Evolutionary conservation across 805 yeast species (phyloP).

Genomic region (Naumovozyma castellii): DNA sequence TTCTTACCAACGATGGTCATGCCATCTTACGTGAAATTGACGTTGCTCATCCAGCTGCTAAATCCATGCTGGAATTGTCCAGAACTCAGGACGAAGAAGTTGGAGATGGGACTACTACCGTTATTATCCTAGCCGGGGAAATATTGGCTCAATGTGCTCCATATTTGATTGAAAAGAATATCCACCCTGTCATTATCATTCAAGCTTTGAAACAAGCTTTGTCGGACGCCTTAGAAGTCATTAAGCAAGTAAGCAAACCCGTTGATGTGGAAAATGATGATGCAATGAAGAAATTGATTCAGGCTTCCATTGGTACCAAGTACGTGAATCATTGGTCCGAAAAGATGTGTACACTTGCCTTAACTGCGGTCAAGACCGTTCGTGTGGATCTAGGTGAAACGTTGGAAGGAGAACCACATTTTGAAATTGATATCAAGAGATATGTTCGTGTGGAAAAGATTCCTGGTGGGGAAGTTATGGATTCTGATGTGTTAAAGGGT

Average conservation of each 20-base stretch:
- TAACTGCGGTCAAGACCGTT: conserved; percentile 82
- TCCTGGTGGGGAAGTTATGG: conserved; percentile 96
- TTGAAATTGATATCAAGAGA: conserved; percentile 87
- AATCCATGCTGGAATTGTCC: conserved; percentile 92
- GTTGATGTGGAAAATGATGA: conserved; percentile 76
- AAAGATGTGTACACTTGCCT: conserved; percentile 81
- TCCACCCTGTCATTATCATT: conserved; percentile 94
- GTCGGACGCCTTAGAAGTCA: conserved; percentile 80
- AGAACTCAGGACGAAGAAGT: conserved; percentile 98
- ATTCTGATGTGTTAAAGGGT: conserved; percentile 81
- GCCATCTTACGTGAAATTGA: conserved; percentile 96
- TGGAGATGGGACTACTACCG: conserved; percentile 98
- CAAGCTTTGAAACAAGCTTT: conserved; percentile 88
- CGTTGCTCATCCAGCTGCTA: conserved; percentile 97
- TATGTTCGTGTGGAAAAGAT: conserved; percentile 90
- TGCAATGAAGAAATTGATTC: conserved; percentile 78
- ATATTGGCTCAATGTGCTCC: conserved; percentile 92
- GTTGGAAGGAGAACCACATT: conserved; percentile 41
- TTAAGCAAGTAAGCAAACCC: conserved; percentile 72
- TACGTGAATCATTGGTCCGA: conserved; percentile 85
- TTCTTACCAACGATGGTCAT: conserved; percentile 95
- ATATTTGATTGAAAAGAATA: conserved; percentile 77
- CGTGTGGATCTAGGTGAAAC: conserved; percentile 40
- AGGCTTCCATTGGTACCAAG: conserved; percentile 92
- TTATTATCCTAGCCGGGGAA: conserved; percentile 93